Evolutionary conservation across 2,329 filamentous ascomycete species (phyloP).

Genomic region (Penicillium verrucosum): DNA sequence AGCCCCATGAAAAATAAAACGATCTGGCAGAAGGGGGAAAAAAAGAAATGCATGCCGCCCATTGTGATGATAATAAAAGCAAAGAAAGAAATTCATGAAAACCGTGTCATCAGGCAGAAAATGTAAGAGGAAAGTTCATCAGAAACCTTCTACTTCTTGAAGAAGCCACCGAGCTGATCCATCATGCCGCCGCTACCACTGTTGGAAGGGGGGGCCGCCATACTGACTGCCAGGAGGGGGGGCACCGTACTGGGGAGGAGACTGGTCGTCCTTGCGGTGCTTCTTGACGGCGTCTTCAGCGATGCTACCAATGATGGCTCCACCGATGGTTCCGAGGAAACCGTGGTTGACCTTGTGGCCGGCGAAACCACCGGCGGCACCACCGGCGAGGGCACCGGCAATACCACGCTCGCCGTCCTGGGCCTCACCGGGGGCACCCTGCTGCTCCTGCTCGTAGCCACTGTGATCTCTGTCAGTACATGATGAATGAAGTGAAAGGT

Average conservation of each 20-base stretch:
- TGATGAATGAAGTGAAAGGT: neutral
- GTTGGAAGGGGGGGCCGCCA: conserved; percentile 23
- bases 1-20: conserved; percentile 1
- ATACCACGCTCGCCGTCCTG: conserved; percentile 48
- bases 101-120: conserved; percentile 14
- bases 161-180: conserved; percentile 37
- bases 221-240: conserved; percentile 15
- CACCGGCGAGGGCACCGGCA: conserved; percentile 47
- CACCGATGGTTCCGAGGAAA: conserved; percentile 48
- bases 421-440: conserved; percentile 36
- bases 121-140: conserved; percentile 3
- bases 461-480: conserved; percentile 16
- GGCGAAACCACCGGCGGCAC: conserved; percentile 45
- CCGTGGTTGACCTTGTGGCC: conserved; percentile 50
- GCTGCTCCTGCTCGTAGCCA: conserved; percentile 25
- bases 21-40: conserved; percentile 5
- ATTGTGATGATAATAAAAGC: conserved; percentile 6
- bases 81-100: conserved; percentile 25
- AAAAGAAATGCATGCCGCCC: conserved; percentile 18
- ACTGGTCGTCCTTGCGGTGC: conserved; percentile 36
- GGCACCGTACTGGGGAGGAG: conserved; percentile 18
- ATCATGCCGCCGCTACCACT: conserved; percentile 25
- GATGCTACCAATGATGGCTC: conserved; percentile 47
- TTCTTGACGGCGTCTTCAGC: conserved; percentile 47
- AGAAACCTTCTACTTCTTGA: conserved; percentile 34